Conservation (phyloP, 1,139 yeast genomes). For the Saccharomyces uvarum region DNA sequence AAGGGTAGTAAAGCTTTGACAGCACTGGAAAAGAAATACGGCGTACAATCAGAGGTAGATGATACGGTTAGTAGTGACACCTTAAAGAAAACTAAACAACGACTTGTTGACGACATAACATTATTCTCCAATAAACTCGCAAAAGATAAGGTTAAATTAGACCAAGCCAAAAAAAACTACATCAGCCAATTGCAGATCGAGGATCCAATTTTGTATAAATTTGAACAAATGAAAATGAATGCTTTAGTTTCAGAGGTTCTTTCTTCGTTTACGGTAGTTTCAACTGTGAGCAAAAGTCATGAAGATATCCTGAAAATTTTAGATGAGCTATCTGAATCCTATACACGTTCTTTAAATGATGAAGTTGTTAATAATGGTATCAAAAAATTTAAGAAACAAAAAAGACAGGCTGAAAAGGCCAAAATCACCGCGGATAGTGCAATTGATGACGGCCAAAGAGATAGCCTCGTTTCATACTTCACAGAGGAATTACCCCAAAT, state of each 20-base stretch:
- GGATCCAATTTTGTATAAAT: constrained; percentile 22
- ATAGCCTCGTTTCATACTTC: constrained; percentile 23
- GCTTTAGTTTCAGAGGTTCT: constrained; percentile 13
- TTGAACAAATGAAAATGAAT: constrained; percentile 18
- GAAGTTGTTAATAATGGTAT: constrained; percentile 31
- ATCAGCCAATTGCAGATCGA: constrained; percentile 14
- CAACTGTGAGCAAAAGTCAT: constrained; percentile 17
- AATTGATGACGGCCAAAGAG: constrained; percentile 22
- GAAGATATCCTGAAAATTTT: constrained; percentile 25
- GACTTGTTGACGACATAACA: constrained; percentile 6
- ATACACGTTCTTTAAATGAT: constrained; percentile 33
- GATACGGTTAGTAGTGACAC: background rate
- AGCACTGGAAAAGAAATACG: constrained; percentile 21
- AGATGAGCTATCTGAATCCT: constrained; percentile 26
- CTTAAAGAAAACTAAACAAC: background rate
- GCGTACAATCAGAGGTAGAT: constrained; percentile 15
- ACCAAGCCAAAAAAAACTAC: constrained; percentile 13
- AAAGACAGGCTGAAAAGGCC: constrained; percentile 10
- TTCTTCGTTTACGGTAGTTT: constrained; percentile 19
- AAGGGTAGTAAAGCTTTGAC: constrained; percentile 26
- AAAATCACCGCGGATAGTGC: constrained; percentile 17
- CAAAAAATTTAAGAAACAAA: constrained; percentile 12
- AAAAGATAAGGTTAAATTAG: constrained; percentile 10
- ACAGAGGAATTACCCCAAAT: constrained; percentile 26
- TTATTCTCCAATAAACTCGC: constrained; percentile 9